Percentiles rank a stretch among this genome's conserved stretches.
phyloP scores from a whole-genome alignment of 2,329 filamentous ascomycete species.

The Monilinia aucupariae region DNA sequence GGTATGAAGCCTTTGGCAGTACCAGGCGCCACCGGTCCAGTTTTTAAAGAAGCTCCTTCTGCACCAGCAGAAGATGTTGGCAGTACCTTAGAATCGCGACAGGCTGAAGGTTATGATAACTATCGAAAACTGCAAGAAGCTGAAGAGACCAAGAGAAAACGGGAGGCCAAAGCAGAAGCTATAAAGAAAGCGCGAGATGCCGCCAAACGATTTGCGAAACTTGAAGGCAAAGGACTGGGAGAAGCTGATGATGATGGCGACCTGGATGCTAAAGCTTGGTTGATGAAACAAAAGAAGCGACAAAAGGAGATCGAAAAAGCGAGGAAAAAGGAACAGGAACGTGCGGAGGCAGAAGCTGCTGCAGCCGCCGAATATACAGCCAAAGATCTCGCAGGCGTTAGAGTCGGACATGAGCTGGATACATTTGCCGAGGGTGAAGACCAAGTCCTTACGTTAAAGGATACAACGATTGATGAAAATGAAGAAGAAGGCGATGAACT shows the following conservation, averaged over 20 bases:
- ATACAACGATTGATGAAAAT: conserved; percentile 76
- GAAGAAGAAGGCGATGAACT: conserved; percentile 89
- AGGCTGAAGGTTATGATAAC: conserved; percentile 69
- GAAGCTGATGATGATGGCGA: conserved; percentile 63
- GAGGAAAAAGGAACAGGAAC: conserved; percentile 66
- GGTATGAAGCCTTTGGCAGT: conserved; percentile 87
- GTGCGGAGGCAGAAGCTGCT: conserved; percentile 67
- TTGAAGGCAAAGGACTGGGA: conserved; percentile 80
- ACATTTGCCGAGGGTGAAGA: conserved; percentile 79
- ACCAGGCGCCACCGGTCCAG: conserved; percentile 57
- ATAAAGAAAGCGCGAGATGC: conserved; percentile 84
- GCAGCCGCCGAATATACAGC: conserved; percentile 73
- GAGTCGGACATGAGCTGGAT: conserved; percentile 80
- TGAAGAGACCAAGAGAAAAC: conserved; percentile 69
- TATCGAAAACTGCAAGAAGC: conserved; percentile 61
- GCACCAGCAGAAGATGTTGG: conserved; percentile 56
- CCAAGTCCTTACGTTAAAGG: conserved; percentile 91
- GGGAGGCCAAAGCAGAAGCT: conserved; percentile 73
- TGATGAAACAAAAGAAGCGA: conserved; percentile 84
- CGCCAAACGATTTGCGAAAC: conserved; percentile 66
- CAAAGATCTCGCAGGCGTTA: conserved; percentile 82
- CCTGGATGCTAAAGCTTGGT: conserved; percentile 77
- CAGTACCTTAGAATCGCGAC: conserved; percentile 78
- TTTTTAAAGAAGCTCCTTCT: conserved; percentile 46
- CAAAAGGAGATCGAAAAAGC: conserved; percentile 85